Percentiles rank a stretch among this genome's conserved stretches.
Evolutionary conservation across 352 stramenopile species (phyloP).

Genomic region (Phytophthora sp.): DNA sequence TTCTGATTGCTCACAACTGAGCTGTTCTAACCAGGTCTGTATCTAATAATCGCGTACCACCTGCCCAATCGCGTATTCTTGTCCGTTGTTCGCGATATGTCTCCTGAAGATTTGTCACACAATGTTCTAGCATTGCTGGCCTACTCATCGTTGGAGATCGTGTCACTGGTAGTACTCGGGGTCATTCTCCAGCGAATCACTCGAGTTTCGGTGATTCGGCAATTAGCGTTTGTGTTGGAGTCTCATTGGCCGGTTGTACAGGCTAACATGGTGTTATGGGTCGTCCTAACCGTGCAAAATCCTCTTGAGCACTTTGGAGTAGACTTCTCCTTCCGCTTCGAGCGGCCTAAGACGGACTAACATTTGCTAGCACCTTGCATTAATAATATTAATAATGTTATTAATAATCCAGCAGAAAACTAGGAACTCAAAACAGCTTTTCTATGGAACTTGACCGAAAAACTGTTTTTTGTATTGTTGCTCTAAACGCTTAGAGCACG

Average conservation of each 20-base stretch:
- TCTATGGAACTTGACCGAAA: no score
- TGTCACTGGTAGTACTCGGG: not conserved
- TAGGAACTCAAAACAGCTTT: no score
- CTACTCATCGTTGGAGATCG: not conserved
- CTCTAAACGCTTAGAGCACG: no score
- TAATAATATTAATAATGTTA: no score
- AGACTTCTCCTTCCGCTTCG: not conserved
- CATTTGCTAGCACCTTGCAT: not conserved
- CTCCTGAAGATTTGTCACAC: no score
- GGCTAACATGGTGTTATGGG: not conserved
- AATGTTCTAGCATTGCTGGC: not conserved
- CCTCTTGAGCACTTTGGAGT: not conserved
- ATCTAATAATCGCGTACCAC: not conserved
- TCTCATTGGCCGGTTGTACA: not conserved
- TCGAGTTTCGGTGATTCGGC: not conserved
- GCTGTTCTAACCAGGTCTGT: not conserved
- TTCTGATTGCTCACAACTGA: not conserved
- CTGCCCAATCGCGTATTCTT: not conserved
- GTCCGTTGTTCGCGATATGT: not conserved
- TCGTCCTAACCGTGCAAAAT: not conserved
- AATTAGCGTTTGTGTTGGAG: not conserved
- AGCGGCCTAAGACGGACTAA: not conserved
- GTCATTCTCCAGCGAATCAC: not conserved
- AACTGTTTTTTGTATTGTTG: no score
- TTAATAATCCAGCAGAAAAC: no score